Conservation (phyloP, 345 rosid genomes). For the Raphanus raphanistrum region DNA sequence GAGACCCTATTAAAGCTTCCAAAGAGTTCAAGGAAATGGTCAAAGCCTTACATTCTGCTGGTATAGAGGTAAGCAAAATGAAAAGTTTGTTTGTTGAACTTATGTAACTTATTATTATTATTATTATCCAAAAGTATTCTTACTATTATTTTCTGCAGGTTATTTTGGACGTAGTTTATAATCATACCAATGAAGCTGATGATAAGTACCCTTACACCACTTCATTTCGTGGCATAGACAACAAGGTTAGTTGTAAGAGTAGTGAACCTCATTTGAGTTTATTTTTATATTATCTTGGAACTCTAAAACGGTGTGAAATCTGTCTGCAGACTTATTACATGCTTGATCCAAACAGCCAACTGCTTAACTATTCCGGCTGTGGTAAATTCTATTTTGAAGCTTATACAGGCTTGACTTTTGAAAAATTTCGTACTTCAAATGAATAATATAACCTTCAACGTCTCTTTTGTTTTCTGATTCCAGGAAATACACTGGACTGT, state of each 20-base stretch:
- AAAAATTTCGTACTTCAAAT: not conserved
- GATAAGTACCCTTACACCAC: conserved; percentile 77
- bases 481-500: conserved; percentile 93
- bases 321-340: conserved; percentile 81
- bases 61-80: conserved; percentile 69
- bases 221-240: conserved; percentile 96
- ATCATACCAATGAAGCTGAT: conserved; percentile 95
- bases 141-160: conserved; percentile 50
- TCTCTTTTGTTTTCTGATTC: conserved; percentile 35
- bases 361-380: conserved; percentile 84
- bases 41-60: conserved; percentile 85
- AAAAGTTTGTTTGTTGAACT: not conserved
- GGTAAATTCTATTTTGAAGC: conserved; percentile 56
- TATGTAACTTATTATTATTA: conserved; percentile 4
- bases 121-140: not conserved
- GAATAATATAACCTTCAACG: conserved; percentile 3
- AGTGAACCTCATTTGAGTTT: not conserved
- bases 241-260: conserved; percentile 54
- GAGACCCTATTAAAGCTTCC: conserved; percentile 78
- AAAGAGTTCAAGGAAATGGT: conserved; percentile 91
- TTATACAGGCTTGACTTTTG: conserved; percentile 7
- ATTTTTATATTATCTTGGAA: not conserved
- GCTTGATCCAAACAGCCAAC: conserved; percentile 65
- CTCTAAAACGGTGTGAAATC: conserved; percentile 9
- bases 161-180: conserved; percentile 92